Conservation (phyloP, 345 rosid species). For the Cardamine chenopodiifolia region DNA sequence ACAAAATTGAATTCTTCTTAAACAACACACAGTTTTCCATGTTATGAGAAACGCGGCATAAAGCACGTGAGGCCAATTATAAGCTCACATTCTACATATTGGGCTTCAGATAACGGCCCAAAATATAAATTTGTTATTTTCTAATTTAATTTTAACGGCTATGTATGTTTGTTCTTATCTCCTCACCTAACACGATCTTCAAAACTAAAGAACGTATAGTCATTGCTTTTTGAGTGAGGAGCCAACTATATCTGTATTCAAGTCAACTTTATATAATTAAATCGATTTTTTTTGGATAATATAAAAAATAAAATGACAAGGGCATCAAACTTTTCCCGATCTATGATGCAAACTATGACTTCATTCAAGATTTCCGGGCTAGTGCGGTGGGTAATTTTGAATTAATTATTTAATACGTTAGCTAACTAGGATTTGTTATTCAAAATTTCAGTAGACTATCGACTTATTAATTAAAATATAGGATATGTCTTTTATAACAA, state of each 20-base stretch:
- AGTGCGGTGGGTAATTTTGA: constrained; percentile 40
- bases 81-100: background rate
- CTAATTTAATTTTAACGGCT: background rate
- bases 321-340: constrained; percentile 31
- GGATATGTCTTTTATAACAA: background rate
- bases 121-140: background rate
- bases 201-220: constrained; percentile 1
- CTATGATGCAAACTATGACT: constrained; percentile 42
- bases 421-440: background rate
- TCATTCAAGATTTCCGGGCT: constrained; percentile 21
- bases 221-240: constrained; percentile 23
- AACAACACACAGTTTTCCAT: background rate
- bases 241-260: constrained; percentile 25
- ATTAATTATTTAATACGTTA: background rate
- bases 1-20: background rate
- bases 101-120: constrained; percentile 18
- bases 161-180: constrained; percentile 9
- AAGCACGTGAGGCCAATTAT: background rate
- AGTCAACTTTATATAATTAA: constrained; percentile 7
- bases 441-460: background rate
- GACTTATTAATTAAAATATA: background rate
- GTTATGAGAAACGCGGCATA: background rate
- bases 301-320: constrained; percentile 6
- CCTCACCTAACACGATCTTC: constrained; percentile 34
- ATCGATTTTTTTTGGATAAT: background rate